Base-by-base conservation (phyloP, 768 basidiomycete species). In the Steccherinum ochraceum region DNA sequence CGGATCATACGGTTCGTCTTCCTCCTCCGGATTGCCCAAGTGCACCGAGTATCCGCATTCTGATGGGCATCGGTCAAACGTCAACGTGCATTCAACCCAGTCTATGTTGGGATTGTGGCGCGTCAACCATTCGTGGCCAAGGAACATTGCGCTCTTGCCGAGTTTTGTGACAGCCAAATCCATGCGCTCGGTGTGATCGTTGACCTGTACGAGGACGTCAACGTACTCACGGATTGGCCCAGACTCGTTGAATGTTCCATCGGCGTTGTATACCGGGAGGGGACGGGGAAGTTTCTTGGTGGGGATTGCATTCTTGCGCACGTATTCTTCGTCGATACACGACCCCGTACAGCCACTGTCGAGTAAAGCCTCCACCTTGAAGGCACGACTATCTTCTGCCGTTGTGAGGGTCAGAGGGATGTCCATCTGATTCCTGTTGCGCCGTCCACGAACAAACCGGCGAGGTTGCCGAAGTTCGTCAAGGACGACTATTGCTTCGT, bases 71-170 rank as follows among this genome's bases (percentile, higher is more conserved):
- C 41, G 16, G 18, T 24, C 39, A 5, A 40, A 13, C 21, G 4
- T 40, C 3, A 52, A 4, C 7, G n/a, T 30, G 24, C 45, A 27
- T n/a, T 26, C 26, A 18, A 13, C 16, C 51, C 51, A 52, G 39
- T 52, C 46, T 10, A 52, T 47, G 4, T 12, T 16, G 3, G 51
- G 51, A 20, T 52, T 52, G 11, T 5, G 5, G 18, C 26, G 19
- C 24, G 20, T 35, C 3, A 52, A 35, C 51, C 51, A 52, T 12
- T 24, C 27, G 23, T 46, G 45, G 21, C 51, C 45, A 16, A 52
- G 19, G 21, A 52, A 45, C 23, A 52, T 21, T 30, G 45, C 35
- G n/a, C 39, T 30, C 3, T 42, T 27, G n/a, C 51, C 51, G n/a
- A 52, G 24, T 5, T 47, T 20, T 18, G 30, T 46, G 19, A 52